A percentile compares a stretch with the other conserved stretches of the same genome.
Conservation (phyloP, 2,329 filamentous ascomycete species). For the Monosporascus sp. region DNA sequence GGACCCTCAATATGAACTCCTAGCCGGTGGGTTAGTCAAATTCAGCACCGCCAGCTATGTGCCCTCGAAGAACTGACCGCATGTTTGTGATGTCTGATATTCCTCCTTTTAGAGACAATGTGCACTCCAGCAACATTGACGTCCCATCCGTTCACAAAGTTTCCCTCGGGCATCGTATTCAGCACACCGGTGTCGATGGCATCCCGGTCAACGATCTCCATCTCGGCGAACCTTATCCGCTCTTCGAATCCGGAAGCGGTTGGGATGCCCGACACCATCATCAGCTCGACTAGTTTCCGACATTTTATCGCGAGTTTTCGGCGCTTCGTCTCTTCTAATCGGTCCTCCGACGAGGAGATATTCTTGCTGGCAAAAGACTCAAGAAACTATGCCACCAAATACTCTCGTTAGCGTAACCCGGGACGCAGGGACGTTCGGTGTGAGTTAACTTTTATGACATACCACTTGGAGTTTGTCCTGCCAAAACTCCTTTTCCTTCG, state of each 20-base stretch:
- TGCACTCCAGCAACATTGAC: constrained; percentile 90
- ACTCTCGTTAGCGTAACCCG: constrained; percentile 3
- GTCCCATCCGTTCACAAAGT: constrained; percentile 94
- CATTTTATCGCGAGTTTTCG: constrained; percentile 88
- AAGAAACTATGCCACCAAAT: constrained; percentile 61
- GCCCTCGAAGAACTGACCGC: constrained; percentile 52
- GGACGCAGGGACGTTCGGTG: neutral
- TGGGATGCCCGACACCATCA: constrained; percentile 98
- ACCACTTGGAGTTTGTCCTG: constrained; percentile 95
- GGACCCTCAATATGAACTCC: constrained; percentile 88
- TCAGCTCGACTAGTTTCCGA: constrained; percentile 92
- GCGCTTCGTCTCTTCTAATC: constrained; percentile 92
- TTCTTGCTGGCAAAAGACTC: constrained; percentile 96
- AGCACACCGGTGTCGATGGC: constrained; percentile 88
- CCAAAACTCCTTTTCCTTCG: constrained; percentile 98
- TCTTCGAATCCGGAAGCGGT: constrained; percentile 97
- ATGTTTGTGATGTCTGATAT: constrained; percentile 85
- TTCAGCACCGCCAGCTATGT: neutral
- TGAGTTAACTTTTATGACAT: constrained; percentile 32
- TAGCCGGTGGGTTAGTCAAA: constrained; percentile 27
- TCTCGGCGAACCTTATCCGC: constrained; percentile 90
- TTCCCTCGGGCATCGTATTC: constrained; percentile 82
- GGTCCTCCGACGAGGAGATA: constrained; percentile 94
- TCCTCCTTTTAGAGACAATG: constrained; percentile 74
- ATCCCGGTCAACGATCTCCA: constrained; percentile 91